Base-by-base conservation (phyloP, 176 grass and related monocot species). In the Rhynchospora tenuis region DNA sequence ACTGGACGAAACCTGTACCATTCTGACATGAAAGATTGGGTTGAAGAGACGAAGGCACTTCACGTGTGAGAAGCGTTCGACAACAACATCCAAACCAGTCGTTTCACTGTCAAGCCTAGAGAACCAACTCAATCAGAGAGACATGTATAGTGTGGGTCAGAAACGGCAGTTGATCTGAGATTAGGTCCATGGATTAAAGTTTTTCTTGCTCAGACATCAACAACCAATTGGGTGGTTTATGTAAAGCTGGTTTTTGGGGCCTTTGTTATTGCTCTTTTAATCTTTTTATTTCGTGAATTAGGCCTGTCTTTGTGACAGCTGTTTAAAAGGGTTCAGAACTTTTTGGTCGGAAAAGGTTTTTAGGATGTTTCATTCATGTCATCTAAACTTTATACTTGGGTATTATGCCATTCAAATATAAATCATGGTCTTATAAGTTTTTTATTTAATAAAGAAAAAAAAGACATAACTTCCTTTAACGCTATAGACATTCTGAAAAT, bases 11-110 rank as follows among this genome's bases (percentile, higher is more conserved):
- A 24, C 26, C 67, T 84, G 85, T 50, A 74, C 23, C 11, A 22
- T 16, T 26, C 84, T 76, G 28, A 61, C 31, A 85, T 19, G 31
- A 73, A 51, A 19, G 80, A 65, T 65, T 64, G 10, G 38, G 26
- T 77, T 9, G 22, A 78, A 60, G 83, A 78, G 29, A 76, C 59
- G 62, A 51, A 77, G 59, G 27, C 48, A 20, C 20, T 74, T 94
- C 89, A 91, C 87, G 87, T 86, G 89, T 88, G 92, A 14, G 87
- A 91, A 89, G 79, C 29, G 83, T 86, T 90, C 55, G 87, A 44
- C 85, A 86, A 78, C 89, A 87, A 86, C 87, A 55, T 72, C 71
- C 92, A 84, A 92, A 89, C 22, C 51, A 14, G 77, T 33, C 63
- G 50, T 78, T 81, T 84, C 89, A 31, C 59, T 65, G 54, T 44